Conservation (phyloP, 2,329 filamentous ascomycete genomes). For the Sclerotinia subarctica region DNA sequence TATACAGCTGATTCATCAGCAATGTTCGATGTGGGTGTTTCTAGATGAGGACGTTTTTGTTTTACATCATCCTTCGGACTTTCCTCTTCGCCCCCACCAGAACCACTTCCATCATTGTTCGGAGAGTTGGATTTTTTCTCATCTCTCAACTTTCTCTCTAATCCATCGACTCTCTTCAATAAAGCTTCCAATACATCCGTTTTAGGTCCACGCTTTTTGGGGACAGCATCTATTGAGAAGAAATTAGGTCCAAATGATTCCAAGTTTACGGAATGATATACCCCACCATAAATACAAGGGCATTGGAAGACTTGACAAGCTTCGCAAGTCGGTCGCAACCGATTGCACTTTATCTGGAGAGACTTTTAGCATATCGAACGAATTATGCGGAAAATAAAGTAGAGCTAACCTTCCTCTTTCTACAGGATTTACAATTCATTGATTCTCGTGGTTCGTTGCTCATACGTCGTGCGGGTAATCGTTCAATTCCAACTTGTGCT, state of each 20-base stretch:
- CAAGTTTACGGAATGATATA: slow-evolving; percentile 38
- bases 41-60: slow-evolving; percentile 40
- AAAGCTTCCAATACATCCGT: slow-evolving; percentile 84
- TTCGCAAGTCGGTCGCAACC: slow-evolving; percentile 78
- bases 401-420: slow-evolving; percentile 75
- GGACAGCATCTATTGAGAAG: slow-evolving; percentile 67
- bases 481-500: slow-evolving; percentile 39
- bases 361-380: slow-evolving; percentile 28
- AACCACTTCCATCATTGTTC: slow-evolving; percentile 26
- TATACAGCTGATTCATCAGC: slow-evolving; percentile 44
- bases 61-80: slow-evolving; percentile 38
- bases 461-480: slow-evolving; percentile 38
- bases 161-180: slow-evolving; percentile 77
- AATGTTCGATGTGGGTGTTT: slow-evolving; percentile 38
- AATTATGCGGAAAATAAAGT: slow-evolving; percentile 21
- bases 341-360: slow-evolving; percentile 83
- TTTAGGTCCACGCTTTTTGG: slow-evolving; percentile 86
- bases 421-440: slow-evolving; percentile 95
- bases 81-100: slow-evolving; percentile 28
- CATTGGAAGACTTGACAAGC: slow-evolving; percentile 88
- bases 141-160: slow-evolving; percentile 76
- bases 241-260: slow-evolving; percentile 18
- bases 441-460: slow-evolving; percentile 69
- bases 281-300: slow-evolving; percentile 79
- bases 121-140: slow-evolving; percentile 49